Evolutionary conservation across 768 basidiomycete genomes (phyloP).

Genomic region (Hericium rajendrae): DNA sequence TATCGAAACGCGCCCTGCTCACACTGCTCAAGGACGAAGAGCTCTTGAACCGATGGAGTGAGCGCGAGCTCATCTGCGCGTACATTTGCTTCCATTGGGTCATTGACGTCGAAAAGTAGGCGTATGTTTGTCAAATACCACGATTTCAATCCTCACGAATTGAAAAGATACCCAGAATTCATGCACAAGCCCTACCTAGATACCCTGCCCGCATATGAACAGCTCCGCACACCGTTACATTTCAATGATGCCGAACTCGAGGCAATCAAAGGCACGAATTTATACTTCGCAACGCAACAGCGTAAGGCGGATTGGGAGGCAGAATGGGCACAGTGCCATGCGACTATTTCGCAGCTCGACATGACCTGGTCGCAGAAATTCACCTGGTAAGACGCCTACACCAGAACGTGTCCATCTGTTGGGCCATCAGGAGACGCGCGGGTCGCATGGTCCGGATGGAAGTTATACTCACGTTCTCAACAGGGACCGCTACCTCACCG

Average conservation of each 20-base stretch:
- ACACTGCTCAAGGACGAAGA: constrained; percentile 24
- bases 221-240: constrained; percentile 64
- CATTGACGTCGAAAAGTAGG: constrained; percentile 27
- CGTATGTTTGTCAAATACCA: constrained; percentile 2
- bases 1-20: constrained; percentile 35
- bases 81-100: constrained; percentile 65
- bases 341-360: constrained; percentile 27
- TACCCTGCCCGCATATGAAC: constrained; percentile 46
- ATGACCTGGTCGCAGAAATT: constrained; percentile 38
- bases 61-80: constrained; percentile 56
- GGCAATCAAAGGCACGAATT: constrained; percentile 66
- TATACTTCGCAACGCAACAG: constrained; percentile 69
- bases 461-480: neutral
- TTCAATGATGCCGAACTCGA: constrained; percentile 57
- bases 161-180: constrained; percentile 8
- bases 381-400: constrained; percentile 49
- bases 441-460: constrained; percentile 2
- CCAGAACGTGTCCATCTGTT: neutral
- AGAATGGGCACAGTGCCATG: constrained; percentile 52
- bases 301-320: constrained; percentile 48
- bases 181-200: constrained; percentile 55
- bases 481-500: constrained; percentile 66
- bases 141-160: constrained; percentile 3
- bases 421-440: neutral
- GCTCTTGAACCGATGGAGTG: constrained; percentile 36